Percentiles rank a stretch among this genome's conserved stretches.
Conservation (phyloP, 768 basidiomycete genomes). For the Neoboletus subvelutipes region DNA sequence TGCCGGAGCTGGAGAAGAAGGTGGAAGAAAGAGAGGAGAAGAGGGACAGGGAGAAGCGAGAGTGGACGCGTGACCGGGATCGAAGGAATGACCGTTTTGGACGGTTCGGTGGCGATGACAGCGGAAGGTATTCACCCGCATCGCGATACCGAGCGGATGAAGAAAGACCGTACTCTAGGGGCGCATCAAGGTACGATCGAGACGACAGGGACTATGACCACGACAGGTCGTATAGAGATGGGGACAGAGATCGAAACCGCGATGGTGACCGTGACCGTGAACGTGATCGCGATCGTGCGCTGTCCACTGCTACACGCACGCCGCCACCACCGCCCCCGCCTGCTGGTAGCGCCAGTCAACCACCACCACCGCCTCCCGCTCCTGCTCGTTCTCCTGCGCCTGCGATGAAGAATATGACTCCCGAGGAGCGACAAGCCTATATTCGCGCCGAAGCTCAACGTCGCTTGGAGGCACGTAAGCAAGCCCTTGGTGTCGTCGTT, state of each 20-base stretch:
- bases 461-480: constrained; percentile 81
- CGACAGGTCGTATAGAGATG: constrained; percentile 33
- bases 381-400: constrained; percentile 59
- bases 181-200: constrained; percentile 34
- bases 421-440: constrained; percentile 78
- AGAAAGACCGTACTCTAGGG: constrained; percentile 55
- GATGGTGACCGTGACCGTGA: constrained; percentile 36
- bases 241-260: constrained; percentile 18
- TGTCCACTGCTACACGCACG: constrained; percentile 40
- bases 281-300: constrained; percentile 37
- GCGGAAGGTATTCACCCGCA: constrained; percentile 34
- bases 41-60: constrained; percentile 73
- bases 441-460: constrained; percentile 78
- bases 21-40: constrained; percentile 77
- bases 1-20: constrained; percentile 87
- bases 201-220: constrained; percentile 40
- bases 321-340: constrained; percentile 50
- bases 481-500: constrained; percentile 72
- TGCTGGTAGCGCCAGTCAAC: constrained; percentile 35
- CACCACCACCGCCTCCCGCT: constrained; percentile 42
- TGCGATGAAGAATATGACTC: constrained; percentile 73
- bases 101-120: constrained; percentile 53
- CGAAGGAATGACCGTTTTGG: constrained; percentile 80
- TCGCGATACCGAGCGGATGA: constrained; percentile 40
- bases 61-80: constrained; percentile 79